These are phyloP conservation scores for Populus tremula DNA, from an alignment of 345 rosid genomes.

Conservation along the genomic window DNA sequence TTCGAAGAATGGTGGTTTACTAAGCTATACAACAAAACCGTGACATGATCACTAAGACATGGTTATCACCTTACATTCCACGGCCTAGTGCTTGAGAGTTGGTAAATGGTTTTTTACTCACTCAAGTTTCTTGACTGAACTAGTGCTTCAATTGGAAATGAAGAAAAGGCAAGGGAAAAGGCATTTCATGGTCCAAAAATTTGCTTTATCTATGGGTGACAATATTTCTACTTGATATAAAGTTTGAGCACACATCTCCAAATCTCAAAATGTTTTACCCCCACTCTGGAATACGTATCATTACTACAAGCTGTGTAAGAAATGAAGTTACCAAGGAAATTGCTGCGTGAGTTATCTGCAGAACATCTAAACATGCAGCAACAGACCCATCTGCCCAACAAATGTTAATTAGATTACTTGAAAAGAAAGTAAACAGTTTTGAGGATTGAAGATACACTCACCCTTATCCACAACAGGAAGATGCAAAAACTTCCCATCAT, in stretches of 20 bases:
- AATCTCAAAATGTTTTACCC: background rate
- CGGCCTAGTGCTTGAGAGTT: background rate
- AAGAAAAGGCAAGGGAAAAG: background rate
- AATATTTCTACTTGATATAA: background rate
- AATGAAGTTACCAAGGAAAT: constrained; percentile 73
- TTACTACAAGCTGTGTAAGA: background rate
- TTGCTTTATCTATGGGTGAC: background rate
- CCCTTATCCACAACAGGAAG: constrained; percentile 90
- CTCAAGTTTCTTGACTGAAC: background rate
- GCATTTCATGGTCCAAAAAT: background rate
- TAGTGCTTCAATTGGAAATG: background rate
- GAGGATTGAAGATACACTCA: constrained; percentile 15
- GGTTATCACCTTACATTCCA: background rate
- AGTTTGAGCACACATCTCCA: background rate
- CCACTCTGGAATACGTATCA: background rate
- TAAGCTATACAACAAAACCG: background rate
- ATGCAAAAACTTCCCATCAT: constrained; percentile 95
- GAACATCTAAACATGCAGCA: constrained; percentile 83
- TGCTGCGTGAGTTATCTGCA: constrained; percentile 95
- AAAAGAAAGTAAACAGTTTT: background rate
- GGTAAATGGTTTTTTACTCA: background rate
- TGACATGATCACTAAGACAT: background rate
- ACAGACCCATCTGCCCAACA: constrained; percentile 65
- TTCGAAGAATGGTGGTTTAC: background rate
- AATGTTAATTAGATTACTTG: constrained; percentile 1